Evolutionary conservation across 108 stramenopile genomes (phyloP).

Genomic region (Cyclotella baltica): DNA sequence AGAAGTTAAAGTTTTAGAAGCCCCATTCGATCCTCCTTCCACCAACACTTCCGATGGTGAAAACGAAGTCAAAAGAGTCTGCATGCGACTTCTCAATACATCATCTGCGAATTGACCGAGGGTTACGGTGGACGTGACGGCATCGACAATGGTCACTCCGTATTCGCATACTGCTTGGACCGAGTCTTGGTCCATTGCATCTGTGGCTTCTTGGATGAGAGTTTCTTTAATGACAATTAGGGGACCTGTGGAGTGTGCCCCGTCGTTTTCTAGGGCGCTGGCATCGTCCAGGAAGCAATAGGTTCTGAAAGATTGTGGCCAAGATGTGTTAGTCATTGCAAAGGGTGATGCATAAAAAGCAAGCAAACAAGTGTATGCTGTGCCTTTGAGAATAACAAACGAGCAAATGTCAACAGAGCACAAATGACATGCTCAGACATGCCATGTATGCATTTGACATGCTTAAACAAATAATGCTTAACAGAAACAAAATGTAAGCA

Average conservation of each 20-base stretch:
- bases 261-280: constrained; percentile 49
- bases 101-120: constrained; percentile 98
- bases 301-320: constrained; percentile 53
- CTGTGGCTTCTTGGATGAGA: constrained; percentile 23
- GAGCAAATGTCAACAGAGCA: not conserved
- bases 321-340: not conserved
- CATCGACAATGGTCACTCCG: constrained; percentile 94
- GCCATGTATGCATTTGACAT: too few species aligned
- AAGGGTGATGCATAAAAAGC: not conserved
- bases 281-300: constrained; percentile 93
- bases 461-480: too few species aligned
- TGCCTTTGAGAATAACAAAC: not conserved
- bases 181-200: constrained; percentile 37
- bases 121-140: constrained; percentile 83
- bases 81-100: constrained; percentile 88
- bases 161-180: constrained; percentile 83
- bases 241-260: constrained; percentile 57
- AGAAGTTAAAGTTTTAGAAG: constrained; percentile 55
- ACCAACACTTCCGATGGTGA: constrained; percentile 88
- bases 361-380: not conserved
- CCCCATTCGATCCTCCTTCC: constrained; percentile 61
- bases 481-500: too few species aligned
- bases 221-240: constrained; percentile 87
- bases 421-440: not conserved
- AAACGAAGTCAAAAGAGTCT: constrained; percentile 88